Conservation (phyloP, 1,284 basidiomycete species). For the Pulveroboletus sp. region DNA sequence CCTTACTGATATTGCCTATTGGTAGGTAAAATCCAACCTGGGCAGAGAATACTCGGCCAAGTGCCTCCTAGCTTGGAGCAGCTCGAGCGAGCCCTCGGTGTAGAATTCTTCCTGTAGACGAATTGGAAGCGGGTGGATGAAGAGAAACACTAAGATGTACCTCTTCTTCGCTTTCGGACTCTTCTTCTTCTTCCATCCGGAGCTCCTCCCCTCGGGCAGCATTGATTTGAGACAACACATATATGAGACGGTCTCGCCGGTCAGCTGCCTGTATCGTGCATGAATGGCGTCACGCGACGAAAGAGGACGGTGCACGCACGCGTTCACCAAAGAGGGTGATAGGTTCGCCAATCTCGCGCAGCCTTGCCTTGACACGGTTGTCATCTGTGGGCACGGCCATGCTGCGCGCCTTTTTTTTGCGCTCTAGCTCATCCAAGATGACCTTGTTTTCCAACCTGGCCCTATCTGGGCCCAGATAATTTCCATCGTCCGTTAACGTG, state of each 20-base stretch:
- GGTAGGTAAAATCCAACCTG: constrained; percentile 75
- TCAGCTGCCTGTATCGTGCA: constrained; percentile 65
- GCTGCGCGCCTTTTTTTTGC: constrained; percentile 90
- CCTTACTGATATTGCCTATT: constrained; percentile 59
- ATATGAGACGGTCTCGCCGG: constrained; percentile 90
- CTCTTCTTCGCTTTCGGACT: constrained; percentile 76
- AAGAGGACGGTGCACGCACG: constrained; percentile 49
- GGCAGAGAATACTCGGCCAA: constrained; percentile 92
- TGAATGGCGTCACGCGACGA: constrained; percentile 24
- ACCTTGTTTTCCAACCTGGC: constrained; percentile 78
- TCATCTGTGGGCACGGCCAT: constrained; percentile 98
- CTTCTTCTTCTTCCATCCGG: constrained; percentile 68
- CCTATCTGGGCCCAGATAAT: constrained; percentile 69
- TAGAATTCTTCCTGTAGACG: constrained; percentile 86
- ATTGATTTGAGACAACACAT: constrained; percentile 87
- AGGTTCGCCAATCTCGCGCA: constrained; percentile 93
- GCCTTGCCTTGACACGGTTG: constrained; percentile 81
- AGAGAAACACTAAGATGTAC: constrained; percentile 41
- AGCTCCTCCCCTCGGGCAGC: constrained; percentile 75
- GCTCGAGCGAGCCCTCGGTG: constrained; percentile 84
- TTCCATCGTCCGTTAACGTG: constrained; percentile 72
- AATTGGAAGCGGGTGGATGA: not conserved
- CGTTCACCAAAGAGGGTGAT: constrained; percentile 97
- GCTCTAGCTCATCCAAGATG: constrained; percentile 88
- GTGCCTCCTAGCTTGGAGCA: constrained; percentile 80